Percentiles rank a stretch among this genome's conserved stretches.
Evolutionary conservation across 2,329 filamentous ascomycete genomes (phyloP).

Genomic region (Ophiostoma perfectum): DNA sequence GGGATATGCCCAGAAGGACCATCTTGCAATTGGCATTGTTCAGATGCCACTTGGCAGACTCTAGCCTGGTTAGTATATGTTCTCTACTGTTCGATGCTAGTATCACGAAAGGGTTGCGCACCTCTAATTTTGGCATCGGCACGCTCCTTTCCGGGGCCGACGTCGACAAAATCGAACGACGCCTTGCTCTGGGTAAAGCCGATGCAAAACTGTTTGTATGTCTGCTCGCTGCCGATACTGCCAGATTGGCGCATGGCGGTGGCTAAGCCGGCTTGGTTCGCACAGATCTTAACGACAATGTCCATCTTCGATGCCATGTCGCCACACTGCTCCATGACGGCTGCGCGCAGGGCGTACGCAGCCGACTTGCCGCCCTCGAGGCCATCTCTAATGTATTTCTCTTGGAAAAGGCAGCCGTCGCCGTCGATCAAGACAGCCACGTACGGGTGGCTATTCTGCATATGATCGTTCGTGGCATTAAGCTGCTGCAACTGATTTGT

Average conservation of each 20-base stretch:
- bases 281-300: constrained; percentile 52
- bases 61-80: constrained; percentile 31
- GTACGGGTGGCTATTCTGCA: constrained; percentile 54
- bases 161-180: constrained; percentile 59
- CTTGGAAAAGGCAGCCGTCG: constrained; percentile 58
- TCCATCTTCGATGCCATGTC: constrained; percentile 48
- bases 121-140: constrained; percentile 51
- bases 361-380: constrained; percentile 51
- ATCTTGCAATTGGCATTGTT: constrained; percentile 57
- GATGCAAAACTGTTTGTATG: constrained; percentile 51
- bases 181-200: constrained; percentile 57
- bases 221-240: constrained; percentile 39
- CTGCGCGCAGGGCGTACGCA: constrained; percentile 44
- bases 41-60: constrained; percentile 52
- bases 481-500: constrained; percentile 36
- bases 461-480: constrained; percentile 38
- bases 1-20: constrained; percentile 56
- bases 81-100: not conserved
- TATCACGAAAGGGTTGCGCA: not conserved
- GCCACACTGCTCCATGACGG: constrained; percentile 44
- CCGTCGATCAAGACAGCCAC: constrained; percentile 58
- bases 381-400: constrained; percentile 49
- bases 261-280: constrained; percentile 48
- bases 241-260: constrained; percentile 47
- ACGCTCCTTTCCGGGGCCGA: constrained; percentile 54